A percentile compares a stretch with the other conserved stretches of the same genome.
phyloP scores from a whole-genome alignment of 257 asterid genomes.

The Hygrophila difformis region DNA sequence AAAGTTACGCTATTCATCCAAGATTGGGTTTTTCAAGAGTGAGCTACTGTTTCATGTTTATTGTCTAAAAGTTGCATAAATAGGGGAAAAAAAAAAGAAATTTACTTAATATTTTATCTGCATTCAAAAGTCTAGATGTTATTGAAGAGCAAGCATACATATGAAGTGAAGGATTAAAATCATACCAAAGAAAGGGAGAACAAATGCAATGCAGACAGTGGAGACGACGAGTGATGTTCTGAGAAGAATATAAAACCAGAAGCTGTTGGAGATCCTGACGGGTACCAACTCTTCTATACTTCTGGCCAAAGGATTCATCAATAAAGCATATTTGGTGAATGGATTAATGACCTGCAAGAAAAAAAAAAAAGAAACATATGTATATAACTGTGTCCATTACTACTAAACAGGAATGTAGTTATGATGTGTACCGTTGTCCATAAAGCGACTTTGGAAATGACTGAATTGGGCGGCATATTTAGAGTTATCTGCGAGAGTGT shows the following conservation, averaged over 20 bases:
- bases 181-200: slow-evolving; percentile 76
- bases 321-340: slow-evolving; percentile 68
- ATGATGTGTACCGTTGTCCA: slow-evolving; percentile 66
- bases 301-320: slow-evolving; percentile 76
- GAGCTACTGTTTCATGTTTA: too few species aligned
- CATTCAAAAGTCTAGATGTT: too few species aligned
- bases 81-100: too few species aligned
- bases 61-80: too few species aligned
- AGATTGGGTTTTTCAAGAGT: too few species aligned
- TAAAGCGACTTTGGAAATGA: slow-evolving; percentile 51
- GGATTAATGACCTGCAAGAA: slow-evolving; percentile 40
- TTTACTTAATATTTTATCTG: too few species aligned
- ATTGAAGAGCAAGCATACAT: too few species aligned
- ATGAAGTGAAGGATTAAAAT: too few species aligned
- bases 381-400: neutral
- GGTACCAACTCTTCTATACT: slow-evolving; percentile 76
- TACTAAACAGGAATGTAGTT: neutral
- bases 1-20: too few species aligned
- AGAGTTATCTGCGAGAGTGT: slow-evolving; percentile 74
- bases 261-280: slow-evolving; percentile 24
- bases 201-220: slow-evolving; percentile 58
- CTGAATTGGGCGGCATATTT: slow-evolving; percentile 54
- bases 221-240: slow-evolving; percentile 64
- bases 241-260: slow-evolving; percentile 52
- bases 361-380: too few species aligned